Evolutionary conservation across 1,139 yeast genomes (phyloP), one percentile per base, ranked within the genome.

Genomic region (Blastobotrys proliferans): DNA sequence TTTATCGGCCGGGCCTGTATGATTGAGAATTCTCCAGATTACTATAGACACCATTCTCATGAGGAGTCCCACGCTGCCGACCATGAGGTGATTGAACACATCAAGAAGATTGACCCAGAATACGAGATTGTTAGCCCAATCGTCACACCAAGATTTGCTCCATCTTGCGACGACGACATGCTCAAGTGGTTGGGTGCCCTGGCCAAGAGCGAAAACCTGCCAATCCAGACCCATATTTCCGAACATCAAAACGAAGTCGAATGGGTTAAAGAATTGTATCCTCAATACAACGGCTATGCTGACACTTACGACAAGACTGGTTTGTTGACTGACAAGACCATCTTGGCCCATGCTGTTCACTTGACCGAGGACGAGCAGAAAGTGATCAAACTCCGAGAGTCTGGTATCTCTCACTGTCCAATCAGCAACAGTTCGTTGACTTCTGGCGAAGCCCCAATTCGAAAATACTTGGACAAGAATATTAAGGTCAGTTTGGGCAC

Each of bases 1-100:
- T 76, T 85, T 50, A 81, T 92, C 24, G 98, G 98, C 3, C 81
- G 94, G 52, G 95, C 87, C n/a, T 92, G 97, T 61, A 90, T 92
- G 97, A 75, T 79, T 52, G 67, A 75, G 20, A 73, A 80, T 52
- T 79, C 84, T 26, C 94, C 94, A 1, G 81, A 74, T 22, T 83
- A 78, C 60, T 77, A 79, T 57, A 58, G 70, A 40, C 95, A 88
- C 57, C 68, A 76, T 1, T 64, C 71, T n/a, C 76, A 73, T 5
- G 78, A 79, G 44, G 60, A 51, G 4, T 77, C 88, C 41, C 63
- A 79, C 40, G 53, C 63, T n/a, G 75, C 83, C 5, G 81, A 83
- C 54, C 56, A 70, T 17, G 67, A 70, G 11, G 77, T 88, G 3
- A 72, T 83, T 6, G 67, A 74, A 3, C 79, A 83, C 58, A 70